phyloP scores from a whole-genome alignment of 805 yeast species.

The Zygotorulaspora danielsina region DNA sequence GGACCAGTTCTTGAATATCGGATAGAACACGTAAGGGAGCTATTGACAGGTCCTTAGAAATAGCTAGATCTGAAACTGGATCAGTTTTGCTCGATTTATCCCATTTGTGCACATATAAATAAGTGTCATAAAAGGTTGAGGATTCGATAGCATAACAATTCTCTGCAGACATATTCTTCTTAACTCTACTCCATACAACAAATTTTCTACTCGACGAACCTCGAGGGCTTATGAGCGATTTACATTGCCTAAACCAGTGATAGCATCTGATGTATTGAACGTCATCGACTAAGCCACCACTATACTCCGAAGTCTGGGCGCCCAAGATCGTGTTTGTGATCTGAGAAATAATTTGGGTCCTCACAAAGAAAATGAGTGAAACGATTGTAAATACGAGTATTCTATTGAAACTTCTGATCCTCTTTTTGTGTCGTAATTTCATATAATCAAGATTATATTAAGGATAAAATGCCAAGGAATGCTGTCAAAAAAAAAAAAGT shows the following conservation, averaged over 20 bases:
- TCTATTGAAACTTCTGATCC: slow-evolving; percentile 7
- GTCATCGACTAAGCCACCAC: slow-evolving; percentile 33
- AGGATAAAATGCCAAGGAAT: background rate
- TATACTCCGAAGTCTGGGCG: slow-evolving; percentile 18
- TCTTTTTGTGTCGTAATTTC: slow-evolving; percentile 9
- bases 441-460: background rate
- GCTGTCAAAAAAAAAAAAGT: background rate
- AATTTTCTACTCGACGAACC: slow-evolving; percentile 7
- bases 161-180: slow-evolving; percentile 25
- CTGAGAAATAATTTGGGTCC: slow-evolving; percentile 4
- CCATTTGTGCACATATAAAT: slow-evolving; percentile 27
- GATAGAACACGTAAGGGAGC: slow-evolving; percentile 38
- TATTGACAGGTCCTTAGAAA: slow-evolving; percentile 36
- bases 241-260: slow-evolving; percentile 32
- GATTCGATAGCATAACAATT: slow-evolving; percentile 12
- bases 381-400: background rate
- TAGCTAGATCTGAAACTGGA: slow-evolving; percentile 45
- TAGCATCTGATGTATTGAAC: slow-evolving; percentile 31
- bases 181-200: slow-evolving; percentile 27
- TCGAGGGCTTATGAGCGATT: slow-evolving; percentile 19
- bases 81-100: slow-evolving; percentile 12
- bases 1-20: slow-evolving; percentile 31
- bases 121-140: slow-evolving; percentile 24
- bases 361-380: slow-evolving; percentile 1
- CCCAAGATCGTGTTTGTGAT: slow-evolving; percentile 4